phyloP scores from a whole-genome alignment of 495 filamentous ascomycete species.

The Daldinia bambusicola region DNA sequence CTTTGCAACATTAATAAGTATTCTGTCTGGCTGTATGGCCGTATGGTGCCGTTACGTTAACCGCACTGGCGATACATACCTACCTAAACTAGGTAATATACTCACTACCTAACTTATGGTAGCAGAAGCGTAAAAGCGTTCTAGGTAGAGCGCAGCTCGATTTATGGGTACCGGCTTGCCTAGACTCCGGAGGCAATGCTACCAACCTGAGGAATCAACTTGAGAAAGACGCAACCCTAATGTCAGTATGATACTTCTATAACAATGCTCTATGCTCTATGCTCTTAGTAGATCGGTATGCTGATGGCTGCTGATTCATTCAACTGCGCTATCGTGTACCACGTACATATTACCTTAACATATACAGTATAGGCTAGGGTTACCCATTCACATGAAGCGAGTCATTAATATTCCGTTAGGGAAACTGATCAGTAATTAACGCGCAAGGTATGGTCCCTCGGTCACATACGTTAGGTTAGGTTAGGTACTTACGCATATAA shows the following conservation, averaged over 20 bases:
- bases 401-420: slow-evolving; percentile 16
- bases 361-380: neutral
- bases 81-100: no score
- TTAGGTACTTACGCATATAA: no score
- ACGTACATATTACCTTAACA: neutral
- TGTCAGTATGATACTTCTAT: slow-evolving; percentile 8
- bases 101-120: neutral
- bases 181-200: slow-evolving; percentile 3
- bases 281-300: neutral
- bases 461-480: no score
- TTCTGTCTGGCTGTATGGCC: no score
- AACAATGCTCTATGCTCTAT: no score
- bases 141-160: slow-evolving; percentile 13
- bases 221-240: neutral
- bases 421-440: slow-evolving; percentile 17
- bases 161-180: slow-evolving; percentile 4
- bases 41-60: slow-evolving; percentile 19
- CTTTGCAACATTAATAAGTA: slow-evolving; percentile 18
- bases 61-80: slow-evolving; percentile 21
- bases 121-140: neutral
- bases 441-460: slow-evolving; percentile 2
- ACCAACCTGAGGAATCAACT: neutral
- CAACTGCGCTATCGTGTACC: neutral
- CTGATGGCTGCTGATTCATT: slow-evolving; percentile 1
- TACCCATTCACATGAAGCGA: slow-evolving; percentile 3